Base-by-base conservation (phyloP, 2,329 filamentous ascomycete genomes). In the Akanthomyces uredinophilus region DNA sequence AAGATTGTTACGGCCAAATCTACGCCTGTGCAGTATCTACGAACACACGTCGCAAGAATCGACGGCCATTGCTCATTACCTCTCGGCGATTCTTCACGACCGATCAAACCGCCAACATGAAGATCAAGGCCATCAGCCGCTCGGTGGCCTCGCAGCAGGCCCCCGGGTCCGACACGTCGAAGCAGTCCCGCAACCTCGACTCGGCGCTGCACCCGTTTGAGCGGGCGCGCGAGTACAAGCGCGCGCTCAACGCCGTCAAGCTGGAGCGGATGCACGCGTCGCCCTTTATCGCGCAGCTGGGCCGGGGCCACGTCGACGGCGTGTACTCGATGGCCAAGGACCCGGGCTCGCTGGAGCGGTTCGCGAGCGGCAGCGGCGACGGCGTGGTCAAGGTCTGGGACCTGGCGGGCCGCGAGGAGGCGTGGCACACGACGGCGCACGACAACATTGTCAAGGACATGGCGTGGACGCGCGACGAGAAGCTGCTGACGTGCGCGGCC, bases 351-450 rank as follows among this genome's bases (percentile, higher is more conserved):
- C 77, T 94, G 29, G 84, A 91, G 68, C 81, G 87, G 62, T 85
- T 93, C 68, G 91, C 92, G 7, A 94, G 90, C 70, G 92, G 91
- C 49, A 92, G 89, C 67, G 93, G 93, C 66, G 95, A 99, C 74
- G 94, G 95, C 66, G 87, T 97, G 11, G 85, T 99, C 63, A 99
- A 99, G 77, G 89, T 95, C 39, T 96, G 92, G 92, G 89, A 96
- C 60, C 65, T 95, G 69, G 83, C 87, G 11, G 88, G 81, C 65
- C 81, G 85, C 62, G 86, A 89, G 32, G 89, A 95, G 72, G 82
- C 88, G 53, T 94, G 90, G 88, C 83, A 90, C 69, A 83, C 84
- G 3, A 86, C 89, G 65, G 94, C 92, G 27, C 96, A 99, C 73
- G 91, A 96, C 69, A 96, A 96, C 68, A 88, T 97, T 50, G 91